phyloP scores from a whole-genome alignment of 2,329 filamentous ascomycete species.

The Gnomoniopsis sp. region DNA sequence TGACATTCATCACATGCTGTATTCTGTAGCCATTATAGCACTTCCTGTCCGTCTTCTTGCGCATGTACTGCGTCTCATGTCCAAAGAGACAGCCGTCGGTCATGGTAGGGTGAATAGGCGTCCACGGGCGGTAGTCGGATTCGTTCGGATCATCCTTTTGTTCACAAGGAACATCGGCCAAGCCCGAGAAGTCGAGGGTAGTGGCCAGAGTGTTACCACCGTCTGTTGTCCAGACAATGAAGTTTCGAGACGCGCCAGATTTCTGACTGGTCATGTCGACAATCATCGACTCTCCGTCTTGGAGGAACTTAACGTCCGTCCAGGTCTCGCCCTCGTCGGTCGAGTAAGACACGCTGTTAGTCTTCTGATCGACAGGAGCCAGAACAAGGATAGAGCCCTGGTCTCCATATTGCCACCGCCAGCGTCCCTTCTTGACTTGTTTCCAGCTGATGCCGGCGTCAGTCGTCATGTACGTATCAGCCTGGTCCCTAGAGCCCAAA shows the following conservation, averaged over 20 bases:
- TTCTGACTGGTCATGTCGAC: constrained; percentile 82
- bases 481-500: constrained; percentile 65
- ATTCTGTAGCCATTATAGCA: constrained; percentile 82
- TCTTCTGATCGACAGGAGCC: constrained; percentile 66
- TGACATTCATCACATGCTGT: constrained; percentile 66
- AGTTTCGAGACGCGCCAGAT: constrained; percentile 85
- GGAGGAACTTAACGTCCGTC: constrained; percentile 69
- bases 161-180: constrained; percentile 71
- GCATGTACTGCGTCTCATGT: constrained; percentile 82
- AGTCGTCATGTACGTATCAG: constrained; percentile 84
- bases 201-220: constrained; percentile 64
- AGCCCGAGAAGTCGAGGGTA: constrained; percentile 84
- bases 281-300: constrained; percentile 65
- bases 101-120: constrained; percentile 76
- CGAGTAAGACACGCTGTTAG: constrained; percentile 70
- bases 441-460: constrained; percentile 92
- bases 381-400: constrained; percentile 91
- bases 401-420: constrained; percentile 94
- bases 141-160: constrained; percentile 54
- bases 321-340: constrained; percentile 79
- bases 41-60: constrained; percentile 74
- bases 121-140: constrained; percentile 82
- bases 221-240: constrained; percentile 79
- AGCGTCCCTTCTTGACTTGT: constrained; percentile 79
- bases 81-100: constrained; percentile 86